Evolutionary conservation across 163 green algal genomes (phyloP).

Genomic region (Prototheca stagnorum): DNA sequence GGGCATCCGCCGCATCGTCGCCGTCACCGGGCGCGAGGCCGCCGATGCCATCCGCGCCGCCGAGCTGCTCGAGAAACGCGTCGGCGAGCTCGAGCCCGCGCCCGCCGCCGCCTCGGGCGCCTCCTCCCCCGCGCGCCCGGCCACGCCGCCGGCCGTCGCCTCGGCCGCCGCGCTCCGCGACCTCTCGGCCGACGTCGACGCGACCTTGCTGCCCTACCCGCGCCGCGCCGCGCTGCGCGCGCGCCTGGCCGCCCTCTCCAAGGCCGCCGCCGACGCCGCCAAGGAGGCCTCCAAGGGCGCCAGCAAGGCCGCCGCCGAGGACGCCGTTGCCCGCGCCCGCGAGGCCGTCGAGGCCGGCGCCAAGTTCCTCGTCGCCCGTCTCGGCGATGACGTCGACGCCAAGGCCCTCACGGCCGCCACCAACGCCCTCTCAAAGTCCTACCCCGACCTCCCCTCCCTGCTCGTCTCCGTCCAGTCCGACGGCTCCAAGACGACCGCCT

Average conservation of each 20-base stretch:
- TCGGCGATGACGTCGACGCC: constrained; percentile 41
- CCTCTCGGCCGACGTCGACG: constrained; percentile 28
- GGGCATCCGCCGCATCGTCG: constrained; percentile 66
- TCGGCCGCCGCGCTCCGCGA: background rate
- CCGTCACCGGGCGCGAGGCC: constrained; percentile 60
- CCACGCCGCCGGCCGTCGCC: background rate
- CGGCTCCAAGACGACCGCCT: constrained; percentile 47
- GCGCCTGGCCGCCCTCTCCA: constrained; percentile 30
- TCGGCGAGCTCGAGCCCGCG: constrained; percentile 27
- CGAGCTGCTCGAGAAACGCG: constrained; percentile 27
- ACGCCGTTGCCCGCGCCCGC: constrained; percentile 35
- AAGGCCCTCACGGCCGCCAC: constrained; percentile 49
- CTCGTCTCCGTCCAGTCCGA: constrained; percentile 34
- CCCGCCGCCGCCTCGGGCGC: constrained; percentile 30
- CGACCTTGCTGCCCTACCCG: constrained; percentile 42
- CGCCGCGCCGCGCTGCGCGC: constrained; percentile 60
- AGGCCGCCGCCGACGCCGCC: constrained; percentile 34
- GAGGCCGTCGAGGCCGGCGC: constrained; percentile 30
- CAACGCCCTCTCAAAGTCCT: constrained; percentile 30
- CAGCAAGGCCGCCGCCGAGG: constrained; percentile 34
- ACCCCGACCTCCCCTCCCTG: constrained; percentile 36
- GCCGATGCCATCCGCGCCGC: constrained; percentile 46
- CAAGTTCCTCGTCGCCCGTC: constrained; percentile 29
- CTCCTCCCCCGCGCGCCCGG: constrained; percentile 9
- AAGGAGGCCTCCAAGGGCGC: constrained; percentile 61